Evolutionary conservation across 495 filamentous ascomycete genomes (phyloP).

Genomic region (Haplographium delicatum): DNA sequence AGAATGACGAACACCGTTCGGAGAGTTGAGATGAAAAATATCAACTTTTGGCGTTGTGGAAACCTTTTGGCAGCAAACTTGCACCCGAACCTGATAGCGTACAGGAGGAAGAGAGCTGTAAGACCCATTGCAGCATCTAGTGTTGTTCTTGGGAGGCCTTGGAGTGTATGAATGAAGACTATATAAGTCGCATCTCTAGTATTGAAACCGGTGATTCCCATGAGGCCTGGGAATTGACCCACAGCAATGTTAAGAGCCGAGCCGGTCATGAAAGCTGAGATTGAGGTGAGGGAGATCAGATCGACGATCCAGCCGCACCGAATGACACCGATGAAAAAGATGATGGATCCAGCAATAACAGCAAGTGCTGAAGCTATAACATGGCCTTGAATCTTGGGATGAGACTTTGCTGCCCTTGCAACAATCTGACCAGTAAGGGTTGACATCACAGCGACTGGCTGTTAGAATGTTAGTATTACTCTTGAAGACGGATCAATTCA

Average conservation of each 20-base stretch:
- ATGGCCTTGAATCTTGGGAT: constrained; percentile 54
- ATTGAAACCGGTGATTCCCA: constrained; percentile 69
- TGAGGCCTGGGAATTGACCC: constrained; percentile 80
- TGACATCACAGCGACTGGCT: constrained; percentile 96
- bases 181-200: constrained; percentile 75
- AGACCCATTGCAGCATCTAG: constrained; percentile 89
- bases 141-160: constrained; percentile 60
- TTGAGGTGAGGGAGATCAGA: constrained; percentile 85
- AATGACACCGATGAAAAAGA: constrained; percentile 72
- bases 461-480: constrained; percentile 9
- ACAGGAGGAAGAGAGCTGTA: constrained; percentile 76
- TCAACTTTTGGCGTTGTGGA: constrained; percentile 64
- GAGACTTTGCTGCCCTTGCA: constrained; percentile 42
- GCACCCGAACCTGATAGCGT: constrained; percentile 68
- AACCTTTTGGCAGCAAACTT: constrained; percentile 61
- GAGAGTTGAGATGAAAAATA: constrained; percentile 87
- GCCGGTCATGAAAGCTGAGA: constrained; percentile 97
- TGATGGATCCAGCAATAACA: constrained; percentile 76
- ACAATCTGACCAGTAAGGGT: constrained; percentile 83
- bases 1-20: constrained; percentile 87
- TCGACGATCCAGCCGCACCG: constrained; percentile 91
- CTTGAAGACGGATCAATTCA: neutral
- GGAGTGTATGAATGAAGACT: constrained; percentile 83
- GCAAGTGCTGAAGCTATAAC: constrained; percentile 76
- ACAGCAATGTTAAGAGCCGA: constrained; percentile 86